Base-by-base conservation (phyloP, 306 rosid species). In the Glycine tomentella region DNA sequence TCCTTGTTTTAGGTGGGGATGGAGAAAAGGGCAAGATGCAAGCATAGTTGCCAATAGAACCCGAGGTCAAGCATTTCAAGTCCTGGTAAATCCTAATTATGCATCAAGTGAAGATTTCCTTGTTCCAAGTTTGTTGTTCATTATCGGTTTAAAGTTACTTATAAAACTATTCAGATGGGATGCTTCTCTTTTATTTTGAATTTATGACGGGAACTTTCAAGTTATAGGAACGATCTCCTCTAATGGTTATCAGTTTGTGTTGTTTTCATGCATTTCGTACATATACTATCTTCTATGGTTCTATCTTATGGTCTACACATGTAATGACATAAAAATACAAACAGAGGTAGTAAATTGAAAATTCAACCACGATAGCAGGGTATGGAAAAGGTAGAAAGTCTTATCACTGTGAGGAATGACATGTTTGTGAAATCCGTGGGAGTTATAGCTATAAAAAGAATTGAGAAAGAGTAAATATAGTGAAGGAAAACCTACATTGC, bases 21-120 rank as follows among this genome's bases (percentile, higher is more conserved):
- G 91, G 97, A 89, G 78, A 82, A 89, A 84, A 70, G 75, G 78
- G 73, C 87, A 81, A 77, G 91, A 85, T 55, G 89, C 72, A 76
- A 72, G 87, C 68, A 76, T 82, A 55, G 84, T 81, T 85, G 64
- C 82, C 44, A 80, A 69, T 69, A 87, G 87, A 87, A 89, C 90
- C 82, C 86, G 87, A 72, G 91, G 93, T 79, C 92, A 82, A 79
- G 88, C 92, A 70, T 81, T 91, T 74, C 92, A 7, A 83, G 80
- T 92, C 75, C 87, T 90, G 80, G 93, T 93, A 83, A 90, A 87
- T 65, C 83, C 94, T 74, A 92, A 87, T 87, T 92, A 92, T 75
- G 97, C 82, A 53, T 84, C 68, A 59, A 67, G 42, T 70, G 79
- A 77, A 85, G 79, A 59, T 78, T 82, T 89, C 84, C 86, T 81